Conservation (phyloP, 164 flowering plant species). For the Malania oleifera region DNA sequence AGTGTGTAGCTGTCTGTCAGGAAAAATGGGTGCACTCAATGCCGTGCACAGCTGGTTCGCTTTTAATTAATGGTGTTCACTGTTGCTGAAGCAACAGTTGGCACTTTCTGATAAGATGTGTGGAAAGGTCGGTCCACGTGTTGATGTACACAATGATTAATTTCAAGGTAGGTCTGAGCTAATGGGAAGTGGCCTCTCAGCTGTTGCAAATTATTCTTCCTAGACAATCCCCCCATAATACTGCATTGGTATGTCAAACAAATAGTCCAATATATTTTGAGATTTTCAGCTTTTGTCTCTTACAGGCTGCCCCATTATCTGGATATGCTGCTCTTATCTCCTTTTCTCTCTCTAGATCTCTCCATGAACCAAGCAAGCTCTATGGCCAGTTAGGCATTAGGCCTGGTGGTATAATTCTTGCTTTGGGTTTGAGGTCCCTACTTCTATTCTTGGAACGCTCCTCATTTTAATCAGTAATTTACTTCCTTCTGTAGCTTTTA, state of each 20-base stretch:
- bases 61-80: conserved; percentile 5
- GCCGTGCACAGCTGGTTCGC: not conserved
- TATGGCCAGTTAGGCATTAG: too few species aligned
- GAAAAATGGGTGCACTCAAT: conserved; percentile 15
- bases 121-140: too few species aligned
- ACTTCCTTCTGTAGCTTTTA: too few species aligned
- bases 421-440: too few species aligned
- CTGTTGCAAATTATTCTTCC: conserved; percentile 8
- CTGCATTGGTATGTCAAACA: conserved; percentile 1
- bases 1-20: conserved; percentile 15
- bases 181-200: conserved; percentile 9
- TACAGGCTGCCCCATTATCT: too few species aligned
- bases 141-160: too few species aligned
- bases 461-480: too few species aligned
- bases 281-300: conserved; percentile 26
- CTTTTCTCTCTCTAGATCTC: too few species aligned
- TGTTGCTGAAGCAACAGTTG: conserved; percentile 3
- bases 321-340: too few species aligned
- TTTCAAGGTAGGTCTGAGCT: conserved; percentile 14
- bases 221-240: not conserved
- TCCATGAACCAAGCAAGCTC: too few species aligned
- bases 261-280: conserved; percentile 2
- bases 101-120: not conserved
- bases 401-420: too few species aligned
- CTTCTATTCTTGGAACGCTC: too few species aligned